Base-by-base conservation (phyloP, 331 rosid genomes). In the Saraca asoca region DNA sequence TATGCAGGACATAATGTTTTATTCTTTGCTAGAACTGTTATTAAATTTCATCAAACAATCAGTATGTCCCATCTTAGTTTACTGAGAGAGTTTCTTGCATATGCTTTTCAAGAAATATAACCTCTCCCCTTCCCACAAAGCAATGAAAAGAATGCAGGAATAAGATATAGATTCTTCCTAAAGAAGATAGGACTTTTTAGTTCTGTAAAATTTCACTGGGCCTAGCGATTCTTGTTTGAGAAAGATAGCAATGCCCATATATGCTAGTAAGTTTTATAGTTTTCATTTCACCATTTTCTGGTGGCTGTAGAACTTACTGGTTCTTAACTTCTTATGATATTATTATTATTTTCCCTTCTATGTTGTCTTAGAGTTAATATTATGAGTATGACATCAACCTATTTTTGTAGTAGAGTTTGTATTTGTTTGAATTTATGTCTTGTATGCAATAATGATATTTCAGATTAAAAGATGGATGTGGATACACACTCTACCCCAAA, bases 381-480 rank as follows among this genome's bases (percentile, higher is more conserved):
- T 48, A 72, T 51, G 2, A 9, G 7, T 48, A 72, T 51, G 2
- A 44, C 39, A 11, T 8, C 2, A 55, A 6, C 59, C 46, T 38
- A 0, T 6, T 5, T 37, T 51, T 42, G 19, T 46, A 7, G 43
- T 37, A 37, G 43, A 39, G 43, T 39, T 39, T 39, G 11, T 39
- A 39, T 39, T 39, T 39, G 43, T 39, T 39, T 1, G 8, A 39
- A 7, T 39, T n/a, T 39, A 39, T 39, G 43, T 8, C 7, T 8
- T 37, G 7, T 6, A 37, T 39, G 11, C 37, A 41, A 17, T 61
- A 14, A 46, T 34, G 13, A 29, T 73, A 6, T 75, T 75, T 63
- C 78, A 87, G 96, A 71, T 73, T 87, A 57, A 87, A 72, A 73
- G 74, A 81, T 74, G 90, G 80, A 63, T 62, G 49, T 51, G 90